Evolutionary conservation across 768 basidiomycete genomes (phyloP), one percentile per base, ranked within the genome.

Genomic region (Mycena albidolilacea): DNA sequence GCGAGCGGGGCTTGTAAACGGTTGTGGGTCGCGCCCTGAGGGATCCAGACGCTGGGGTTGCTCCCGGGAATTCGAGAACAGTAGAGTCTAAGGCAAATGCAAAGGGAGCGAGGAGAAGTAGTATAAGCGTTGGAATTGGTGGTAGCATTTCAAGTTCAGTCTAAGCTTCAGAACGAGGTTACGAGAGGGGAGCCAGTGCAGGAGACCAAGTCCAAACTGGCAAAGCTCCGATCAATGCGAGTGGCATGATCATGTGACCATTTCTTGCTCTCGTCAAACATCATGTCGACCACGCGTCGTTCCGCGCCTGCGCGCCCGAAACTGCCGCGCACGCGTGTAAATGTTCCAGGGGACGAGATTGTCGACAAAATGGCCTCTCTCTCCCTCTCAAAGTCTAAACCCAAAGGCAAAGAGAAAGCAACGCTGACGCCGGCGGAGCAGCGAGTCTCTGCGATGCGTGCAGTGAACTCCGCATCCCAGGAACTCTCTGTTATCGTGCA

Each of bases 391-490:
- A 68, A 73, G 59, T 60, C 71, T 17, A 67, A 64, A 71, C 11
- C 52, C 71, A 73, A 70, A 41, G 67, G 68, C 30, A 73, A 73
- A 66, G 68, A 66, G 64, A 73, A 68, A 64, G 68, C 64, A 52
- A 61, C 64, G 21, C 44, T 67, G 37, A 75, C 81, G 11, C 57
- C 77, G 6, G 87, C 86, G 64, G 84, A 87, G 48, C 79, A 79
- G 44, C 85, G 84, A 30, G 73, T 84, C 0, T 72, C 79, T 4
- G 87, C 89, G 1, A 95, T 94, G 94, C 87, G 87, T 23, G 81
- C 85, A 2, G 88, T 94, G 10, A 95, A 95, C 72, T 61, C 85
- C 1, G 87, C 90, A 0, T 89, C 91, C 7, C 92, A 92, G 75
- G 83, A 82, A 0, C 79, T 95, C 12, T 88, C 91, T 7, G 73